Percentiles rank a stretch among this genome's conserved stretches.
Conservation (phyloP, 2,329 filamentous ascomycete species). For the Ophiostoma piceae region DNA sequence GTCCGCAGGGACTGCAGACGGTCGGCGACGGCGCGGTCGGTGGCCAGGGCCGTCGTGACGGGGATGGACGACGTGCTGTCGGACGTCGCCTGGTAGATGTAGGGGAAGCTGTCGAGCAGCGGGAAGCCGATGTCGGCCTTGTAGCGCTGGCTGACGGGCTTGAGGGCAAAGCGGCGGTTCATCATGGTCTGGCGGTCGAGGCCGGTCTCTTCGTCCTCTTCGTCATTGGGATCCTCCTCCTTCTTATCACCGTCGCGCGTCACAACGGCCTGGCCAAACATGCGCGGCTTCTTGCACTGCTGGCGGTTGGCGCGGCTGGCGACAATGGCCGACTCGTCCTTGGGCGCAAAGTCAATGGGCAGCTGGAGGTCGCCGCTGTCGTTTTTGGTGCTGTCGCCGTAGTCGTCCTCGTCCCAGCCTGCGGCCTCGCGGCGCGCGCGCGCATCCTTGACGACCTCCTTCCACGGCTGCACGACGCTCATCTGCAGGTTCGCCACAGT, state of each 20-base stretch:
- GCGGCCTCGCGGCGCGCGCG: constrained; percentile 14
- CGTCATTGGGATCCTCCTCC: constrained; percentile 8
- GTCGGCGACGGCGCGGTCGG: constrained; percentile 66
- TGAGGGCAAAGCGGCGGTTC: constrained; percentile 30
- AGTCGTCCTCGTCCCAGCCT: constrained; percentile 29
- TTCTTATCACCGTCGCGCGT: constrained; percentile 29
- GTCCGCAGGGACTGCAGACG: constrained; percentile 62
- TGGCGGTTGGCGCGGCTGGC: constrained; percentile 23
- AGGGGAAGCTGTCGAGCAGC: constrained; percentile 76
- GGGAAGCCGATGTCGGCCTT: constrained; percentile 61
- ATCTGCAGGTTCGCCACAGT: constrained; percentile 71
- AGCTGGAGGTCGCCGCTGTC: constrained; percentile 31
- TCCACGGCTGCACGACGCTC: constrained; percentile 44
- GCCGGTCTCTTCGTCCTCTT: background rate
- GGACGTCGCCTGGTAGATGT: constrained; percentile 55
- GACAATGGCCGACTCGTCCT: constrained; percentile 34
- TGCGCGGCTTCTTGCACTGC: constrained; percentile 31
- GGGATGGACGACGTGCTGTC: constrained; percentile 39
- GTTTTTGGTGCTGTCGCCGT: constrained; percentile 26
- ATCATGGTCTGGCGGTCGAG: constrained; percentile 26
- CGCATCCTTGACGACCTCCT: constrained; percentile 27
- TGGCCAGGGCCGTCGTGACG: constrained; percentile 60
- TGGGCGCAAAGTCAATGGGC: constrained; percentile 40
- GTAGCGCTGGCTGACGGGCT: constrained; percentile 35
- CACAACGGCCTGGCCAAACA: constrained; percentile 42